Percentiles rank a stretch among this genome's conserved stretches.
Evolutionary conservation across 2,329 filamentous ascomycete genomes (phyloP).

Genomic region (Pseudogymnoascus sp.): DNA sequence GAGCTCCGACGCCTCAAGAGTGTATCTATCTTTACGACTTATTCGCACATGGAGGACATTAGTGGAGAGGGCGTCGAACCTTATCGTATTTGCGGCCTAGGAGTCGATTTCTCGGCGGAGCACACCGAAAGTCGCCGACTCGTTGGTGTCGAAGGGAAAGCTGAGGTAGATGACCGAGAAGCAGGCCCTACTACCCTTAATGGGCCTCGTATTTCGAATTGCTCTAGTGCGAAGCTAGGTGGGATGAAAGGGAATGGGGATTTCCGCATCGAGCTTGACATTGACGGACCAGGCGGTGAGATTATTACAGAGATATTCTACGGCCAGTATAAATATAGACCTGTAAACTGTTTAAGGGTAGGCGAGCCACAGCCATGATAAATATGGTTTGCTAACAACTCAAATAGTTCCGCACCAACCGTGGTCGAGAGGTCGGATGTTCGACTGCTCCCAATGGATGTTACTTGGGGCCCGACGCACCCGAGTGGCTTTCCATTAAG

Average conservation of each 20-base stretch:
- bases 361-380: neutral
- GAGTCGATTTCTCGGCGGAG: neutral
- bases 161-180: neutral
- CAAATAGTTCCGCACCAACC: constrained; percentile 10
- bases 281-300: constrained; percentile 9
- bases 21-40: constrained; percentile 4
- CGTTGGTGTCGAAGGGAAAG: constrained; percentile 5
- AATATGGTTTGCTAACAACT: neutral
- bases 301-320: constrained; percentile 4
- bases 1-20: constrained; percentile 8
- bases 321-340: neutral
- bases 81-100: constrained; percentile 9
- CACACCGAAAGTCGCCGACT: neutral
- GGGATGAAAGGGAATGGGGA: neutral
- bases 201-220: neutral
- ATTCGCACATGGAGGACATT: neutral
- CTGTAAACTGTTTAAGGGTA: neutral
- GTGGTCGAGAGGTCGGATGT: neutral
- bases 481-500: constrained; percentile 1
- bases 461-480: neutral
- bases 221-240: neutral
- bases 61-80: neutral
- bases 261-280: constrained; percentile 10
- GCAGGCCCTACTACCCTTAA: neutral
- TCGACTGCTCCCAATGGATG: neutral